Conservation (phyloP, 2,329 filamentous ascomycete genomes). For the Talaromyces sp. region DNA sequence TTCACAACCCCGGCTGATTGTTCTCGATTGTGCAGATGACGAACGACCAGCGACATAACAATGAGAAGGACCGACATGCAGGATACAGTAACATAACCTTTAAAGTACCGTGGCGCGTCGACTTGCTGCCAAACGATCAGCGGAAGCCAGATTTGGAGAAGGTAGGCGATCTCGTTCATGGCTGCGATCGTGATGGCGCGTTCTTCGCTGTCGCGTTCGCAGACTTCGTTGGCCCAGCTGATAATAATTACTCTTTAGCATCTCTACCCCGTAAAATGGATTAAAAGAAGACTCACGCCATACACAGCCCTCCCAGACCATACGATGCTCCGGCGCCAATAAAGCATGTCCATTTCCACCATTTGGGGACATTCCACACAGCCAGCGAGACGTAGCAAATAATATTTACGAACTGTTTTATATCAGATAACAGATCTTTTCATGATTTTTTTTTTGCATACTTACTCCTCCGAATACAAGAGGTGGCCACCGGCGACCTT, state of each 20-base stretch:
- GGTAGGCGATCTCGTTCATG: conserved; percentile 70
- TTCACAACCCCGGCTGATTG: background rate
- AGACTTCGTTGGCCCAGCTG: conserved; percentile 54
- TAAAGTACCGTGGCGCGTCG: conserved; percentile 56
- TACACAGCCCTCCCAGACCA: conserved; percentile 46
- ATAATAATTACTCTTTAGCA: background rate
- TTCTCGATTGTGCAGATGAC: conserved; percentile 17
- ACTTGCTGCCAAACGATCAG: conserved; percentile 63
- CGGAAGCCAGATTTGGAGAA: conserved; percentile 66
- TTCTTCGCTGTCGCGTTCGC: conserved; percentile 58
- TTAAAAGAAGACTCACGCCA: conserved; percentile 39
- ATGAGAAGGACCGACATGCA: conserved; percentile 50
- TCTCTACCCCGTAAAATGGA: background rate
- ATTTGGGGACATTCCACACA: conserved; percentile 47
- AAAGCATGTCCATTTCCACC: conserved; percentile 62
- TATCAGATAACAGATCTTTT: conserved; percentile 25
- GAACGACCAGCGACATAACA: conserved; percentile 45
- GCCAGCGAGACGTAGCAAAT: conserved; percentile 44
- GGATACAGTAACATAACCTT: conserved; percentile 56
- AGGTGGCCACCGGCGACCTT: conserved; percentile 59
- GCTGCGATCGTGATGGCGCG: conserved; percentile 60
- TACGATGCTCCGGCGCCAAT: conserved; percentile 48
- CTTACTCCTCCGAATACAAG: conserved; percentile 54
- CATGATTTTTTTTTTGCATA: conserved; percentile 29
- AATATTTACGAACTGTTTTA: conserved; percentile 32